Conservation (phyloP, 495 filamentous ascomycete species). For the Penicillium fimorum region DNA sequence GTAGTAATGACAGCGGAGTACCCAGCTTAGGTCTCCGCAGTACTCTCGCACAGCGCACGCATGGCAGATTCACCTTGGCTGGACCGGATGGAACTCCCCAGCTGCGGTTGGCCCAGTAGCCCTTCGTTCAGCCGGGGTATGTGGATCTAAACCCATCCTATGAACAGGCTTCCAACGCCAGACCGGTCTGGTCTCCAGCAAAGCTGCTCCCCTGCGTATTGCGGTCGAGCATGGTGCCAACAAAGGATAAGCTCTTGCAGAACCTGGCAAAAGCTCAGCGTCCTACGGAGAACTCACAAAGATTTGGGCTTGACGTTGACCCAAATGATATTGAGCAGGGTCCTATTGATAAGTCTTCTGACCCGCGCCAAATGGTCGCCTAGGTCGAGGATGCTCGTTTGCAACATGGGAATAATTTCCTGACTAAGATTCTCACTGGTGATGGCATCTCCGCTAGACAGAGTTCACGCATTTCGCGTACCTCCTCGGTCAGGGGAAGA, state of each 20-base stretch:
- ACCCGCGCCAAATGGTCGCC: slow-evolving; percentile 43
- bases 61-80: slow-evolving; percentile 39
- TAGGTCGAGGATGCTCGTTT: slow-evolving; percentile 44
- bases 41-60: slow-evolving; percentile 31
- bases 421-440: slow-evolving; percentile 38
- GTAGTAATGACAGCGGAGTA: slow-evolving; percentile 17
- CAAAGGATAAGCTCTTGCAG: slow-evolving; percentile 37
- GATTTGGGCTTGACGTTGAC: slow-evolving; percentile 36
- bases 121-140: slow-evolving; percentile 46
- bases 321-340: slow-evolving; percentile 42
- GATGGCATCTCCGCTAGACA: slow-evolving; percentile 20
- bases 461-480: slow-evolving; percentile 29
- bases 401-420: slow-evolving; percentile 42
- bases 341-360: slow-evolving; percentile 28
- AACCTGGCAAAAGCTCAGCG: slow-evolving; percentile 29
- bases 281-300: slow-evolving; percentile 38
- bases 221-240: slow-evolving; percentile 45
- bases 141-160: slow-evolving; percentile 47
- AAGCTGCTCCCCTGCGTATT: slow-evolving; percentile 50
- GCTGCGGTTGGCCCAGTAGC: slow-evolving; percentile 35
- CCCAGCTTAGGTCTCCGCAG: slow-evolving; percentile 33
- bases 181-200: slow-evolving; percentile 50
- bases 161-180: slow-evolving; percentile 37
- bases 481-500: slow-evolving; percentile 26
- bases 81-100: slow-evolving; percentile 40